Evolutionary conservation across 2,329 filamentous ascomycete species (phyloP).

Genomic region (Verticillium tricorpus): DNA sequence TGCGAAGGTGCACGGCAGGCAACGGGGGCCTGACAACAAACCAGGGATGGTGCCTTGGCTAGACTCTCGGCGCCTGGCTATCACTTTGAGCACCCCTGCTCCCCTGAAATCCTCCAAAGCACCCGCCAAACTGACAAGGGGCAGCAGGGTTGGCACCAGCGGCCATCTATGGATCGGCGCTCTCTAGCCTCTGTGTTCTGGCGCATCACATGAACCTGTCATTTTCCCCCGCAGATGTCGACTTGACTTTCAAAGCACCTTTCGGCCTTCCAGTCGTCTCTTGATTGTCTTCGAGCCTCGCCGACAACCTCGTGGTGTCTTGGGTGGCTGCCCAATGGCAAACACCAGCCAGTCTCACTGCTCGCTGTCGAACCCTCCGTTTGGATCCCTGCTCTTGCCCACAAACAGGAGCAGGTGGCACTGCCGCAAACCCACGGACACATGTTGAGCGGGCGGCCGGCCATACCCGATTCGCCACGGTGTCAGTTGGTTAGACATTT

Average conservation of each 20-base stretch:
- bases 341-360: not conserved
- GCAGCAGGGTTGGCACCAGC: constrained; percentile 2
- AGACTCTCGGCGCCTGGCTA: not conserved
- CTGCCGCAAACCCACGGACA: not conserved
- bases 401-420: not conserved
- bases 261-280: not conserved
- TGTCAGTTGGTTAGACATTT: not conserved
- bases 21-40: not conserved
- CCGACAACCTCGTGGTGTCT: not conserved
- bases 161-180: constrained; percentile 1
- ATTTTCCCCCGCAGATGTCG: not conserved
- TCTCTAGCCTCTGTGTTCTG: not conserved
- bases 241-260: not conserved
- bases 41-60: not conserved
- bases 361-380: not conserved
- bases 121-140: not conserved
- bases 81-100: not conserved
- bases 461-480: not conserved
- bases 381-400: not conserved
- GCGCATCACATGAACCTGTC: not conserved
- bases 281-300: not conserved
- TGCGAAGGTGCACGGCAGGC: not conserved
- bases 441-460: not conserved
- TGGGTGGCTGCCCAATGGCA: not conserved
- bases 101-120: not conserved